These are phyloP conservation scores for Phlegmacium glaucopus DNA, from an alignment of 768 basidiomycete species.

Conservation along the genomic window DNA sequence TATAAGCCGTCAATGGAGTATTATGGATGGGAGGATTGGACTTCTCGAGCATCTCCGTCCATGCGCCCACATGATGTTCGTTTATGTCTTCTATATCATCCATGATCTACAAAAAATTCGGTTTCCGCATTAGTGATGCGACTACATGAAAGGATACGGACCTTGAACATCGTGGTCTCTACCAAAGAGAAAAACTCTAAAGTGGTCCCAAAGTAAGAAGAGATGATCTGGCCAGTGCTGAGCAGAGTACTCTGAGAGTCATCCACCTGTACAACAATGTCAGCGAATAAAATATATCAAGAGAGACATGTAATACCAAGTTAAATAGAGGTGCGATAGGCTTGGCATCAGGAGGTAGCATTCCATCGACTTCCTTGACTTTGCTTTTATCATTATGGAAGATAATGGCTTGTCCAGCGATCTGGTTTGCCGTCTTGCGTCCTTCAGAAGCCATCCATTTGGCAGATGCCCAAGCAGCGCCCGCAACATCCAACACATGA, in stretches of 20 bases:
- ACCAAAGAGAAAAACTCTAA: conserved; percentile 79
- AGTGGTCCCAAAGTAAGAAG: conserved; percentile 72
- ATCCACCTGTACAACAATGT: conserved; percentile 50
- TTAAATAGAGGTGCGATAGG: conserved; percentile 80
- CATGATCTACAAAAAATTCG: conserved; percentile 41
- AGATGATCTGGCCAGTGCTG: conserved; percentile 62
- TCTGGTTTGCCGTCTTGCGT: conserved; percentile 56
- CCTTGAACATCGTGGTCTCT: conserved; percentile 66
- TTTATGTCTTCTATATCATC: conserved; percentile 85
- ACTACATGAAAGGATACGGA: conserved; percentile 19
- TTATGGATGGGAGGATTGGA: conserved; percentile 71
- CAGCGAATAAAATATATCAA: neutral
- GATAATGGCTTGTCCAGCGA: conserved; percentile 64
- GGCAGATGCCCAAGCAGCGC: conserved; percentile 71
- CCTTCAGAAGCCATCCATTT: conserved; percentile 69
- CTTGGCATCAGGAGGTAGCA: conserved; percentile 51
- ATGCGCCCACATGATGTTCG: conserved; percentile 75
- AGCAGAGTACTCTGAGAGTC: conserved; percentile 69
- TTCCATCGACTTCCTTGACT: conserved; percentile 58
- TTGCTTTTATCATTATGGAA: conserved; percentile 75
- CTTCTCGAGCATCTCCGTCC: conserved; percentile 76
- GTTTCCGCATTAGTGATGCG: too few species aligned
- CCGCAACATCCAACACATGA: conserved; percentile 78
- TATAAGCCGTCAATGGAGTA: conserved; percentile 73
- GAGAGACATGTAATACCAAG: conserved; percentile 43